phyloP scores from a whole-genome alignment of 1,284 basidiomycete genomes.

The Marasmius sp. region DNA sequence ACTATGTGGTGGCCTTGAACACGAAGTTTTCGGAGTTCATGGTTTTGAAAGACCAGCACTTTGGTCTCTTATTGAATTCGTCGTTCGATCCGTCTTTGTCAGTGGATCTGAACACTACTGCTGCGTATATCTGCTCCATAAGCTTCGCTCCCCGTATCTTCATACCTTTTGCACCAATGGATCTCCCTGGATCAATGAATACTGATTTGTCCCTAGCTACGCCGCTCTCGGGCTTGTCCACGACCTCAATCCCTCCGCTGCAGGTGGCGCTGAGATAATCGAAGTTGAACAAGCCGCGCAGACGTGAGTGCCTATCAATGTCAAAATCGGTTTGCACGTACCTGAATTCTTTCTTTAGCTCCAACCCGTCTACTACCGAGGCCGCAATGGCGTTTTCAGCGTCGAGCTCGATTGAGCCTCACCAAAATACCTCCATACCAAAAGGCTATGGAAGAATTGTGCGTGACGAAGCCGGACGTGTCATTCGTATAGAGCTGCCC shows the following conservation, averaged over 20 bases:
- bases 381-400: not conserved
- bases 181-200: slow-evolving; percentile 2
- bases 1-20: not conserved
- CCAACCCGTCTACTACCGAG: not conserved
- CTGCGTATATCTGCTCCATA: not conserved
- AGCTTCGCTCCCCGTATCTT: not conserved
- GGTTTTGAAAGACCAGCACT: no score
- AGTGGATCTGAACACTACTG: no score
- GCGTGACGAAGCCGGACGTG: slow-evolving; percentile 80
- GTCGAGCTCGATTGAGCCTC: not conserved
- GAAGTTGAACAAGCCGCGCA: slow-evolving; percentile 15
- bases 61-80: no score
- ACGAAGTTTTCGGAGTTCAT: not conserved
- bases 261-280: slow-evolving; percentile 56
- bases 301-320: not conserved
- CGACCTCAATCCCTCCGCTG: slow-evolving; percentile 61
- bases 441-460: slow-evolving; percentile 84
- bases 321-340: no score
- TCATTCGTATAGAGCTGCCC: slow-evolving; percentile 75
- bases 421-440: slow-evolving; percentile 37
- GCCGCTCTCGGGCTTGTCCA: slow-evolving; percentile 73
- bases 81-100: no score
- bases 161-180: not conserved
- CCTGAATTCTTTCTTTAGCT: not conserved
- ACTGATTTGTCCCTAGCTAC: slow-evolving; percentile 54